Base-by-base conservation (phyloP, 495 filamentous ascomycete species). In the Bombardia bombarda region DNA sequence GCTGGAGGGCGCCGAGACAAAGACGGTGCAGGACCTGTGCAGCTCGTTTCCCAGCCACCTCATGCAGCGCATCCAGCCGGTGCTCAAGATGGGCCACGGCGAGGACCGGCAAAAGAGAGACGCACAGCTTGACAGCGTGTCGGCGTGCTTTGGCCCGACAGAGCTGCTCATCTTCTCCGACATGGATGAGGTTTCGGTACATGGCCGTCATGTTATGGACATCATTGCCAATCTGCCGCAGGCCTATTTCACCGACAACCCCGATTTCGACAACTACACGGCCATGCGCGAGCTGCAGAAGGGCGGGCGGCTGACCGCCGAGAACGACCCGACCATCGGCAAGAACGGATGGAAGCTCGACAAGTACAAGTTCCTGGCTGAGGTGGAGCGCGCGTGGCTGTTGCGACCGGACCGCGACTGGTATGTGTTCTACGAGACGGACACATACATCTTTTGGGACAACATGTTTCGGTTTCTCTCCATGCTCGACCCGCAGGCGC, bases 331-430 rank as follows among this genome's bases (percentile, higher is more conserved):
- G 1, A 37, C 43, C 3, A 33, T 32, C 13, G 28, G 32, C 16
- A 37, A 49, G 24, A 61, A 57, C 12, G 55, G 55, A 17, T 86
- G 81, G 80, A 70, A 67, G 40, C 63, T 83, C 12, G 81, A 86
- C 58, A 83, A 82, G 54, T 84, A 77, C 69, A 86, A 84, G 58
- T 84, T 84, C 53, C 62, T 86, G 5, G 77, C 79, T 3, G 79
- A 80, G 67, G 68, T 83, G 47, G 68, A 76, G 32, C 63, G 74
- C 22, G 73, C 78, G 16, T 73, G 72, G 52, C 52, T 56, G 21
- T 59, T 67, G 56, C 58, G 62, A 10, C 70, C 72, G n/a, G 55
- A 70, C 9, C 68, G 64, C 13, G 68, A 76, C 28, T 86, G 79
- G 79, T 86, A 77, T 50, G 69, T 84, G 33, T 83, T 84, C 56